Conservation (phyloP, 768 basidiomycete species). For the Leccinum rimulosum region DNA sequence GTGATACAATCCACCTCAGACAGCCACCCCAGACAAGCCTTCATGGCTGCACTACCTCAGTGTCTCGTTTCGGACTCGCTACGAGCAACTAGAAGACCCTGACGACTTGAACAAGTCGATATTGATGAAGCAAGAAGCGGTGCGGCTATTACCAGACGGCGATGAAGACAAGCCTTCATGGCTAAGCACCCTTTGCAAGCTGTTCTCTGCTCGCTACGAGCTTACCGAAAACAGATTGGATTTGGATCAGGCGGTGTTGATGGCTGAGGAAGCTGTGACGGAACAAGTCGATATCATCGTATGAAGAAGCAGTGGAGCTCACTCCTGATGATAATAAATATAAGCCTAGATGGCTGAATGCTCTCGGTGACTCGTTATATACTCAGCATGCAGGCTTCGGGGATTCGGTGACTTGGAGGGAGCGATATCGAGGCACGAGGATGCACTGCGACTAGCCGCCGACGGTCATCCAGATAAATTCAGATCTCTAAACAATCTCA, state of each 20-base stretch:
- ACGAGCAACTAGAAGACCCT: neutral
- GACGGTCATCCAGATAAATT: neutral
- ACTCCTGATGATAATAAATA: neutral
- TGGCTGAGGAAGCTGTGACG: neutral
- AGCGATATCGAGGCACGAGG: neutral
- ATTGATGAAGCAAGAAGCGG: neutral
- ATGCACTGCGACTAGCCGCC: neutral
- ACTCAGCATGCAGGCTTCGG: neutral
- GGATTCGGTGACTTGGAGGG: neutral
- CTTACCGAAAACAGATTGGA: neutral
- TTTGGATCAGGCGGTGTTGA: neutral
- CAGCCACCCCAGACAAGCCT: neutral
- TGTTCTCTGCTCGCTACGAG: neutral
- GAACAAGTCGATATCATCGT: neutral
- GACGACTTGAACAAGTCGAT: neutral
- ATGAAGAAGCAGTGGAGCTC: neutral
- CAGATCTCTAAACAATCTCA: neutral
- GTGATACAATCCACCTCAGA: neutral
- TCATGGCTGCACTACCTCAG: neutral
- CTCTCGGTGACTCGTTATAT: neutral
- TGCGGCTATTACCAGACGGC: neutral
- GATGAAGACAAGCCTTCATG: neutral
- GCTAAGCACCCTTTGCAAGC: neutral
- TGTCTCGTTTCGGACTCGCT: neutral
- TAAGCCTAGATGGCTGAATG: neutral